These are phyloP conservation scores for Thelonectria discophora DNA, from an alignment of 2,329 filamentous ascomycete genomes.

Conservation along the genomic window DNA sequence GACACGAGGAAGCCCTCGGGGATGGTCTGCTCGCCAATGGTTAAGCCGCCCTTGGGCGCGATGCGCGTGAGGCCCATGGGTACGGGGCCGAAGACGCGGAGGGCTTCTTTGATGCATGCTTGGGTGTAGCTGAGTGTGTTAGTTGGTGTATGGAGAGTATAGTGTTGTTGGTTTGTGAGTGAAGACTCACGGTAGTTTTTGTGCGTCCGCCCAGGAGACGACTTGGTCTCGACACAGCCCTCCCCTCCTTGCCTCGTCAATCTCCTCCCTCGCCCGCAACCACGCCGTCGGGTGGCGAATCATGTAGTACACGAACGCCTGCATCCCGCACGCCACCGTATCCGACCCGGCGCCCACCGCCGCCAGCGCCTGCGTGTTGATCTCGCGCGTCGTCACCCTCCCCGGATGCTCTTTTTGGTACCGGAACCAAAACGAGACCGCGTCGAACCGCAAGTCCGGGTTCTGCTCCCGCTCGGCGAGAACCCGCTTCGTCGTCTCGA, in stretches of 20 bases:
- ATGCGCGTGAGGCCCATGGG: constrained; percentile 38
- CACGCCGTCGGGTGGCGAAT: constrained; percentile 19
- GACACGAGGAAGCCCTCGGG: constrained; percentile 43
- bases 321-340: constrained; percentile 24
- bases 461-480: neutral
- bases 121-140: constrained; percentile 40
- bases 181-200: neutral
- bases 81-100: constrained; percentile 49
- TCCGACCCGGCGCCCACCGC: constrained; percentile 24
- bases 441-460: constrained; percentile 29
- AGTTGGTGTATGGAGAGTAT: neutral
- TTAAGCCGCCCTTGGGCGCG: constrained; percentile 44
- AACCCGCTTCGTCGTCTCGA: neutral
- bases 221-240: neutral
- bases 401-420: constrained; percentile 27
- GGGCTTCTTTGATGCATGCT: constrained; percentile 51
- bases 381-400: constrained; percentile 24
- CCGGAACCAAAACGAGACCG: constrained; percentile 40
- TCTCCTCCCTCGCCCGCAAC: neutral
- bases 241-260: neutral
- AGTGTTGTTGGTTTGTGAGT: constrained; percentile 44
- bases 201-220: neutral
- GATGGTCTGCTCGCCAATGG: constrained; percentile 41
- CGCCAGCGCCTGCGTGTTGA: constrained; percentile 18
- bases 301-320: constrained; percentile 28